Evolutionary conservation across 371 early-diverging fungal species (phyloP).

Genomic region (Smittium culicis): DNA sequence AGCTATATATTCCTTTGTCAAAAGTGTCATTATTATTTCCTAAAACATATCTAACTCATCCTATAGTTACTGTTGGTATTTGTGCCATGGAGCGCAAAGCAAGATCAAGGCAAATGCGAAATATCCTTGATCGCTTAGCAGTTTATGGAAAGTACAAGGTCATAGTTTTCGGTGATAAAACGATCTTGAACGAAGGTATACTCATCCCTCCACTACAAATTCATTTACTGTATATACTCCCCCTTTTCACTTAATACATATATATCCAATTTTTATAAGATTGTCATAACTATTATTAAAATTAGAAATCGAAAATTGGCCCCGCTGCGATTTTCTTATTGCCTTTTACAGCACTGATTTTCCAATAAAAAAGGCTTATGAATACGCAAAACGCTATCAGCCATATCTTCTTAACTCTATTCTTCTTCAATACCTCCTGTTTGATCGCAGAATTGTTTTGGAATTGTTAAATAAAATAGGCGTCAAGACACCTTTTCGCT

Average conservation of each 20-base stretch:
- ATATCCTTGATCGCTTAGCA: conserved; percentile 73
- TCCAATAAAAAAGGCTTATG: conserved; percentile 84
- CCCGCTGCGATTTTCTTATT: conserved; percentile 89
- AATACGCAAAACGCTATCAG: conserved; percentile 65
- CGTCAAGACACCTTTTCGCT: conserved; percentile 74
- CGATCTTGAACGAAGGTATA: conserved; percentile 82
- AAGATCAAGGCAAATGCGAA: conserved; percentile 90
- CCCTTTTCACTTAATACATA: too few relatives aligned
- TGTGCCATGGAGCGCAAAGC: conserved; percentile 92
- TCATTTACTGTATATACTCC: too few relatives aligned
- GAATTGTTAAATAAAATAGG: conserved; percentile 66
- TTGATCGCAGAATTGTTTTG: conserved; percentile 84
- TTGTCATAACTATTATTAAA: neutral
- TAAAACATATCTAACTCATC: neutral
- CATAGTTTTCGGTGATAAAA: conserved; percentile 90
- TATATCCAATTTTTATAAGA: neutral
- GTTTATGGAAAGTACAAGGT: conserved; percentile 64
- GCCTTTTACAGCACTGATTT: conserved; percentile 94
- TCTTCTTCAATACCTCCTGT: conserved; percentile 74
- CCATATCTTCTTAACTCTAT: conserved; percentile 89
- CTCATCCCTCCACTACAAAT: conserved; percentile 7
- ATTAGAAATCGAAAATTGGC: conserved; percentile 61
- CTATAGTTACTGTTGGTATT: conserved; percentile 49
- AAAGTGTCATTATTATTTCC: neutral
- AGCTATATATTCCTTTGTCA: conserved; percentile 13